These are phyloP conservation scores for Thelephora terrestris DNA, from an alignment of 1,284 basidiomycete species.

Conservation along the genomic window DNA sequence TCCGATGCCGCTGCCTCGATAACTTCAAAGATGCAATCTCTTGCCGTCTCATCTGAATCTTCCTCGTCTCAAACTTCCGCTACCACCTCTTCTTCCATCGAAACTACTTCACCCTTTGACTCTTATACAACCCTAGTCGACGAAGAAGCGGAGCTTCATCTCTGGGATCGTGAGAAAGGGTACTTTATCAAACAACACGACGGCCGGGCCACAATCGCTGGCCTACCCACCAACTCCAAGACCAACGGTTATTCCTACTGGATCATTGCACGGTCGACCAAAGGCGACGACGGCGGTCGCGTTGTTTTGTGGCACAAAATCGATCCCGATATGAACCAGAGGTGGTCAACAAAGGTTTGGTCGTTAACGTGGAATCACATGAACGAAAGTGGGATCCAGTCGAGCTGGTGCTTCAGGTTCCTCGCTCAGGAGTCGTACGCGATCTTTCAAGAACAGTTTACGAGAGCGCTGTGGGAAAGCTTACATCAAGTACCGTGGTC, in stretches of 20 bases:
- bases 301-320: conserved; percentile 50
- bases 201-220: conserved; percentile 59
- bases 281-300: conserved; percentile 22
- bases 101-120: conserved; percentile 10
- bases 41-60: conserved; percentile 7
- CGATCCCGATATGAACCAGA: conserved; percentile 66
- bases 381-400: conserved; percentile 48
- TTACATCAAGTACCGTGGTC: conserved; percentile 68
- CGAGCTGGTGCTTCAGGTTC: conserved; percentile 84
- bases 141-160: conserved; percentile 46
- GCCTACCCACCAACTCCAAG: conserved; percentile 27
- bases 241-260: conserved; percentile 46
- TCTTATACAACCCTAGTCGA: conserved; percentile 27
- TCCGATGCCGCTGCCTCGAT: conserved; percentile 8
- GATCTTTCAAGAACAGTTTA: conserved; percentile 60
- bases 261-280: conserved; percentile 47
- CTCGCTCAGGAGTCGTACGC: conserved; percentile 45
- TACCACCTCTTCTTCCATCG: conserved; percentile 12
- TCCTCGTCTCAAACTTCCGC: conserved; percentile 5
- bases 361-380: conserved; percentile 84
- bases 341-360: conserved; percentile 47
- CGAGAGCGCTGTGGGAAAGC: conserved; percentile 74
- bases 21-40: conserved; percentile 5
- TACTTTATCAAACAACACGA: conserved; percentile 70
- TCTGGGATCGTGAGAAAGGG: conserved; percentile 66